These are phyloP conservation scores for Barnettozyma populi DNA, from an alignment of 805 yeast species.

Conservation along the genomic window DNA sequence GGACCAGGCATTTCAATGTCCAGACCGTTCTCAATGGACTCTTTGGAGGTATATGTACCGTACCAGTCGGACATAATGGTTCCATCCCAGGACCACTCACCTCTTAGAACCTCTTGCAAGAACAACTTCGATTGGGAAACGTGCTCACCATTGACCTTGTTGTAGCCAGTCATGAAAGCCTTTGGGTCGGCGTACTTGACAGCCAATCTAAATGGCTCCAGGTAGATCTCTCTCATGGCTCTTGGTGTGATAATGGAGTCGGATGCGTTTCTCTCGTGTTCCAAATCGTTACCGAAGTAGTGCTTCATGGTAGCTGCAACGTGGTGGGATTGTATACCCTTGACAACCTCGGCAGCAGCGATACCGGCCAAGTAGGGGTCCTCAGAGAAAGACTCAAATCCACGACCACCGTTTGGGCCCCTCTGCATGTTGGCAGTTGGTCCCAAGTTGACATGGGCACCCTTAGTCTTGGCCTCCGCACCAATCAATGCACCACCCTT, in stretches of 20 bases:
- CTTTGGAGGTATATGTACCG: constrained; percentile 46
- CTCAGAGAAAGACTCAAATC: constrained; percentile 58
- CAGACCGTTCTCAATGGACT: constrained; percentile 48
- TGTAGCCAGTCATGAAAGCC: constrained; percentile 58
- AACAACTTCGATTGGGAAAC: constrained; percentile 41
- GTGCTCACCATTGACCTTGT: constrained; percentile 57
- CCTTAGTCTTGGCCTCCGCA: constrained; percentile 47
- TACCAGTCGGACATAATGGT: constrained; percentile 60
- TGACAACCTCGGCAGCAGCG: constrained; percentile 42
- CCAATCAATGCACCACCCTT: constrained; percentile 50
- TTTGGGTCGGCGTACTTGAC: constrained; percentile 46
- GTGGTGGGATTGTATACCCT: constrained; percentile 48
- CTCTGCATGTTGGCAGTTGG: constrained; percentile 51
- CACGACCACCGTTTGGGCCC: constrained; percentile 57
- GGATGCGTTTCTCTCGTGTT: constrained; percentile 45
- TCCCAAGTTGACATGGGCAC: constrained; percentile 45
- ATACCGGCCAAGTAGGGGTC: constrained; percentile 49
- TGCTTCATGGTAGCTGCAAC: constrained; percentile 58
- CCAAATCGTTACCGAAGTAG: constrained; percentile 58
- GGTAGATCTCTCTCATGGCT: constrained; percentile 60
- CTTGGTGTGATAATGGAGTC: constrained; percentile 49
- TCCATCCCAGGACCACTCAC: constrained; percentile 57
- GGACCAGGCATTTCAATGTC: constrained; percentile 70
- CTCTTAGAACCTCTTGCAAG: constrained; percentile 41
- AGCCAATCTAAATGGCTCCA: constrained; percentile 60